Conservation (phyloP, 805 yeast genomes). For the Ogataea kodamae region DNA sequence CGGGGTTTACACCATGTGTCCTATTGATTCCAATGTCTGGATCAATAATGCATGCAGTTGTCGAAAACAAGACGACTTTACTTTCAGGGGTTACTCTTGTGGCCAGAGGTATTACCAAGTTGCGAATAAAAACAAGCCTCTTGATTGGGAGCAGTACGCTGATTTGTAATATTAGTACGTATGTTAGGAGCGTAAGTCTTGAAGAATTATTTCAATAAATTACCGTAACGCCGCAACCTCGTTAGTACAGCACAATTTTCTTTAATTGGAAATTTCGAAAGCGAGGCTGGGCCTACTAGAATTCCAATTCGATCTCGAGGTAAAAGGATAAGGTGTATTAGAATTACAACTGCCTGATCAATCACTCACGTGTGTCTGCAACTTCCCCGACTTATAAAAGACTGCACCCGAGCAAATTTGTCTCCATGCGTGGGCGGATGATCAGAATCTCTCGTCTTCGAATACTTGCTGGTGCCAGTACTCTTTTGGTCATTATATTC, state of each 20-base stretch:
- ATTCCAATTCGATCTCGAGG: neutral
- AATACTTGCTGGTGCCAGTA: no score
- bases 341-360: no score
- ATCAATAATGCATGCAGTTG: slow-evolving; percentile 35
- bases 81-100: slow-evolving; percentile 36
- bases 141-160: slow-evolving; percentile 28
- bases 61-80: slow-evolving; percentile 38
- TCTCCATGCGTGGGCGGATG: no score
- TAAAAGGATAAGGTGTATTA: no score
- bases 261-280: neutral
- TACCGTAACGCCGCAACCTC: slow-evolving; percentile 4
- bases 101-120: slow-evolving; percentile 32
- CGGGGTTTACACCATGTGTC: slow-evolving; percentile 45
- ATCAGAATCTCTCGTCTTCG: no score
- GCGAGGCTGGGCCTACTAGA: neutral
- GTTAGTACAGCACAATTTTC: no score
- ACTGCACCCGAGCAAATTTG: no score
- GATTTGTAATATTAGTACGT: no score
- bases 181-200: no score
- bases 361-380: no score
- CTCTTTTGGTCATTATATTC: no score
- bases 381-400: no score
- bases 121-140: slow-evolving; percentile 27
- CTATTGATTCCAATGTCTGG: slow-evolving; percentile 32
- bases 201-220: neutral